Base-by-base conservation (phyloP, 768 basidiomycete genomes). In the Fistulinella prunicolor region DNA sequence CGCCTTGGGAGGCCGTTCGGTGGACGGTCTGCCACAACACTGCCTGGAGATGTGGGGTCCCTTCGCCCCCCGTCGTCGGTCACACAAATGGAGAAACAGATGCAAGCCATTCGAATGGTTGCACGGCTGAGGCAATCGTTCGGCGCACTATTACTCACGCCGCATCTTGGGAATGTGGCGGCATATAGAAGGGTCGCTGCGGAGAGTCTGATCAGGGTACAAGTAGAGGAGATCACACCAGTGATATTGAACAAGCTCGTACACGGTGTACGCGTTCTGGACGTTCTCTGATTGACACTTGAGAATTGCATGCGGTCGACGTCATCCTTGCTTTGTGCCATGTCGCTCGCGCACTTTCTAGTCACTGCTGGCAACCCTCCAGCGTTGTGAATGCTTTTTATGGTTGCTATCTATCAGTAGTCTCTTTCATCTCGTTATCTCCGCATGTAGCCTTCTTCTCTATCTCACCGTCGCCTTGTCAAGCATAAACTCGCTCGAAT, bases 141-240 rank as follows among this genome's bases (percentile, higher is more conserved):
- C 17, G 35, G 35, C 4, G 35, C 35, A 13, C 17, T 36, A 16
- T 36, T 36, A 16, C 17, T 36, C 17, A 19, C 35, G 35, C 35
- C n/a, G 30, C 35, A 36, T 19, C 35, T 19, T 7, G 35, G n/a
- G 7, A n/a, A 36, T 36, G 35, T 19, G 17, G 35, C 35, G 16
- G 35, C 16, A 13, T 36, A 36, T 16, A 8, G 35, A 10, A n/a
- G 35, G 35, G 35, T 36, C 21, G 47, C 54, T 2, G 20, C 41
- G 32, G 54, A 46, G 30, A 44, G 49, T 20, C 3, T 42, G 24
- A 50, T 53, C 36, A 46, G 14, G 3, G 52, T 53, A 3, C 40
- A 35, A n/a, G 21, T 56, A 13, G 30, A 26, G 37, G 51, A 53
- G 40, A 20, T 46, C 7, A 34, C 40, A 7, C 13, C 47, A 9